Percentiles rank a stretch among this genome's conserved stretches.
These are phyloP conservation scores for Yamadazyma phyllophila DNA, from an alignment of 805 yeast genomes.

Conservation along the genomic window DNA sequence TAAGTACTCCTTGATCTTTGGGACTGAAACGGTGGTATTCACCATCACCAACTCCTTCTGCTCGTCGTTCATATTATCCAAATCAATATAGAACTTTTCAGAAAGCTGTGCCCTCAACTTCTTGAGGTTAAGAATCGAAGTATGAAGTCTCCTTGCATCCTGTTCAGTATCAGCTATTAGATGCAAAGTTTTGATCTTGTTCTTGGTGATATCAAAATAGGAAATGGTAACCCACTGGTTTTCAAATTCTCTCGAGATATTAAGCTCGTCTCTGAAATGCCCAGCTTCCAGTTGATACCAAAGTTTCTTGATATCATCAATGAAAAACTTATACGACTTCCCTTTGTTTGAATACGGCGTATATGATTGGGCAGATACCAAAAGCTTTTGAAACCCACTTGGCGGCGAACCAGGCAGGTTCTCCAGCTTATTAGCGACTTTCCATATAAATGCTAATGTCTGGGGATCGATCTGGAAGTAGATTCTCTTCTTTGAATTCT, in stretches of 20 bases:
- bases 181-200: constrained; percentile 76
- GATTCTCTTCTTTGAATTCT: constrained; percentile 62
- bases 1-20: constrained; percentile 31
- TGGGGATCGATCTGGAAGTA: constrained; percentile 55
- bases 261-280: constrained; percentile 83
- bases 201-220: constrained; percentile 56
- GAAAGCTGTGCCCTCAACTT: constrained; percentile 62
- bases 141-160: constrained; percentile 54
- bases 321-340: constrained; percentile 22
- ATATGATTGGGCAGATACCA: constrained; percentile 14
- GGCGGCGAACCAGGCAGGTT: not conserved
- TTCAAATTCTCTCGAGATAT: constrained; percentile 63
- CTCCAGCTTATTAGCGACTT: constrained; percentile 11
- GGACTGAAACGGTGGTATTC: constrained; percentile 12
- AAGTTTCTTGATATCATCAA: constrained; percentile 65
- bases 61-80: constrained; percentile 33
- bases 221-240: constrained; percentile 78
- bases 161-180: constrained; percentile 65
- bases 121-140: constrained; percentile 60
- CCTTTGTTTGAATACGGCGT: not conserved
- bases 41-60: constrained; percentile 25
- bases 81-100: constrained; percentile 47
- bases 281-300: constrained; percentile 69
- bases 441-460: constrained; percentile 34
- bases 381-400: constrained; percentile 15